Base-by-base conservation (phyloP, 345 rosid species). In the Physaria fendleri region DNA sequence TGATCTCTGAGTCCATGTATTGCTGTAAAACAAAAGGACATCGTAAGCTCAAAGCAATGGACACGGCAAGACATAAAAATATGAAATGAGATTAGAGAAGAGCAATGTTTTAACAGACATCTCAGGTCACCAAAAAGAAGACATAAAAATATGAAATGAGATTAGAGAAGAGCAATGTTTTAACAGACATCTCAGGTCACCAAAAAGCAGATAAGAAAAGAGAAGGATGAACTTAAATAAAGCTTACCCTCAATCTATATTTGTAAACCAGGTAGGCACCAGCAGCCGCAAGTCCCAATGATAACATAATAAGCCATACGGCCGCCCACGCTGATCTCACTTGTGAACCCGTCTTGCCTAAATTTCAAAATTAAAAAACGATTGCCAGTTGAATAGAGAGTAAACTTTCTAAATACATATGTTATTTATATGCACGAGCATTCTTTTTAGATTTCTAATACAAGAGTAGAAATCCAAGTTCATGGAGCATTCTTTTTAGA, bases 1-100 rank as follows among this genome's bases (percentile, higher is more conserved):
- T 80, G 69, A 92, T 92, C 77, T 92, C 98, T 1, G 96, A 88
- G 74, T 92, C 96, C 98, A 92, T 92, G 85, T 92, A 88, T 16
- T 77, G 80, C 98, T 92, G 90, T 70, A 63, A 50, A 39, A 50
- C 53, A 23, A 62, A 62, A 10, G 15, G 33, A 32, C 24, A 50
- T 4, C 57, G 9, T 1, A 28, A 37, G 39, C 6, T 60, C 16
- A 34, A 8, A 57, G 60, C 8, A 50, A 59, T 1, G 1, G 35
- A 39, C 16, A 48, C 22, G 8, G 54, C 22, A 33, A 34, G 21
- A 6, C 9, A 6, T 21, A 12, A 42, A 22, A 6, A 6, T 6
- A 6, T 21, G 16, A 42, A 22, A 6, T 21, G 3, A 27, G 5
- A 52, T 20, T 48, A 27, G 2, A 39, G 2, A 38, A 34, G 37